Evolutionary conservation across 345 rosid species (phyloP), one percentile per base, ranked within the genome.

Genomic region (Salix arbutifolia): DNA sequence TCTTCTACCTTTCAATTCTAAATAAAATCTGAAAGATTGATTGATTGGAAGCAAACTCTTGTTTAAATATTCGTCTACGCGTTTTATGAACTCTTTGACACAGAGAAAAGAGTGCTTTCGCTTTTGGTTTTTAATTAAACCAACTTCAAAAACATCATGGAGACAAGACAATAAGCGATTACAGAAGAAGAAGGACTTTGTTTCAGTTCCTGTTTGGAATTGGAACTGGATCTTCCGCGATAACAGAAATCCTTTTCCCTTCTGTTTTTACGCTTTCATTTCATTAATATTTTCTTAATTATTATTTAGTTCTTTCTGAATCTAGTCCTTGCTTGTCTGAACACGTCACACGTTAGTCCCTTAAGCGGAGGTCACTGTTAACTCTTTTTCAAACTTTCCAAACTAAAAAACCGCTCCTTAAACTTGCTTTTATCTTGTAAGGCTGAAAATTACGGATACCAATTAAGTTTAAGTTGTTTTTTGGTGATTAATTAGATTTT

Each of bases 1-100:
- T 56, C 62, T 44, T 44, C 87, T 87, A 93, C 40, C 17, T 28
- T 50, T 71, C 64, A 72, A 37, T 37, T 25, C 8, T 5, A 52
- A 14, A n/a, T 21, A 28, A 19, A 11, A 44, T 44, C 50, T 7
- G 40, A 70, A 8, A 46, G 44, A 66, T 31, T 17, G n/a, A 16
- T 33, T 30, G 26, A 18, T 37, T 19, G 50, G 4, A 67, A 18
- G 9, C 26, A 46, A 28, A 67, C 33, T 3, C 56, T 70, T 44
- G 50, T 44, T 14, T 44, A 44, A 0, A 40, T 10, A 40, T 2
- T 40, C 44, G 10, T 40, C 44, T 2, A 40, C 44, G 11, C 12
- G 44, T 40, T 40, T 40, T 11, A 9, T 10, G 44, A 40, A 2
- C 44, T 10, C 44, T 40, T 40, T 2, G 44, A 40, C 44, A 0